Conservation (phyloP, 352 stramenopile species). For the Globisporangium emineosum region DNA sequence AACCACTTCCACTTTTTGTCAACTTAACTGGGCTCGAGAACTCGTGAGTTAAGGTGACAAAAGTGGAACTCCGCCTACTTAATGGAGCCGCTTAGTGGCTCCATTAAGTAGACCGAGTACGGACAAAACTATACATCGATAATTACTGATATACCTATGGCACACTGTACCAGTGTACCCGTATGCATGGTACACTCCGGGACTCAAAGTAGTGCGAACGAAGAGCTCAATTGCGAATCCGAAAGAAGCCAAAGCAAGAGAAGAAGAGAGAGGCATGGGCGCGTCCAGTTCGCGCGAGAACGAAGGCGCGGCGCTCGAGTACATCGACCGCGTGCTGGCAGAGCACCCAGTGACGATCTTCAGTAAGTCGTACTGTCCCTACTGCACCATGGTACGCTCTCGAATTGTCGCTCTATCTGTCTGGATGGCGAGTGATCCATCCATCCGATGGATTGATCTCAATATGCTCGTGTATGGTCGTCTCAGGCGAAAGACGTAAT, state of each 20-base stretch:
- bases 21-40: too few relatives aligned
- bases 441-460: background rate
- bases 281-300: constrained; percentile 42
- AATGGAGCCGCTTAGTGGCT: too few relatives aligned
- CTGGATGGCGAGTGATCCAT: background rate
- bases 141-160: too few relatives aligned
- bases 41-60: too few relatives aligned
- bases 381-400: constrained; percentile 70
- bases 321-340: constrained; percentile 46
- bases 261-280: constrained; percentile 26
- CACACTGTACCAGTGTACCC: background rate
- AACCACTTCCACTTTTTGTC: too few relatives aligned
- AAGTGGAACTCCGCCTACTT: too few relatives aligned
- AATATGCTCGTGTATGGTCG: background rate
- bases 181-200: too few relatives aligned
- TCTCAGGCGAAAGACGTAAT: constrained; percentile 84
- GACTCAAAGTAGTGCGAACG: background rate
- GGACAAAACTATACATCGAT: too few relatives aligned
- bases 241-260: background rate
- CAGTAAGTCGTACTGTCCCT: constrained; percentile 94
- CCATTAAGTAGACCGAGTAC: too few relatives aligned
- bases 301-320: constrained; percentile 47
- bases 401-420: constrained; percentile 4
- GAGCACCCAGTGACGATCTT: constrained; percentile 75
- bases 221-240: background rate